Evolutionary conservation across 2,329 filamentous ascomycete genomes (phyloP).

Genomic region (Blumeria hordei): DNA sequence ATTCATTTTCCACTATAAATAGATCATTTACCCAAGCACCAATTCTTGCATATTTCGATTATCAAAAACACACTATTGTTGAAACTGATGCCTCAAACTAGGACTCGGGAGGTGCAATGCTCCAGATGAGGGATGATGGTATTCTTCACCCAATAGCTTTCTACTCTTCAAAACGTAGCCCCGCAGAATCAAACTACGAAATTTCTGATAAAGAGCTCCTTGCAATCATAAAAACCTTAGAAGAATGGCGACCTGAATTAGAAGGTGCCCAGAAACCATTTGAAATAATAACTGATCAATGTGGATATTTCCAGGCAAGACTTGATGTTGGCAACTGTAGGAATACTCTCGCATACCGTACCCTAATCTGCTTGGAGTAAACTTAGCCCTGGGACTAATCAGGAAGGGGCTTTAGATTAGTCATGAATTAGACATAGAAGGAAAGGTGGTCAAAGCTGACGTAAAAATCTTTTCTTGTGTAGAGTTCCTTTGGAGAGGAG

Average conservation of each 20-base stretch:
- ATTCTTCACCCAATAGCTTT: neutral
- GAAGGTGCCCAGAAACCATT: neutral
- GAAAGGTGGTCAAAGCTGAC: too few relatives aligned
- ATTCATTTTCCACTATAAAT: neutral
- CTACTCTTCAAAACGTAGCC: neutral
- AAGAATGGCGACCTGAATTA: neutral
- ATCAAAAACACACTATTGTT: neutral
- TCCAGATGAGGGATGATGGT: neutral
- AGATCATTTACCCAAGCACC: neutral
- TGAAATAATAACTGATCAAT: neutral
- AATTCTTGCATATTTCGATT: neutral
- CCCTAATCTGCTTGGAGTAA: too few relatives aligned
- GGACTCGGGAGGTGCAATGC: neutral
- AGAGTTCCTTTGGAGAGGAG: too few relatives aligned
- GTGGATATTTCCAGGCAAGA: too few relatives aligned
- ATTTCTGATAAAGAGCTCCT: neutral
- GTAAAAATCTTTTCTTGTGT: too few relatives aligned
- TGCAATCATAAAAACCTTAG: neutral
- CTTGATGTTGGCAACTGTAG: too few relatives aligned
- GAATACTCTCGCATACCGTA: too few relatives aligned
- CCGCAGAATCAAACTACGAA: neutral
- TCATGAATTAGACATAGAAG: too few relatives aligned
- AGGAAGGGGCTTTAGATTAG: too few relatives aligned
- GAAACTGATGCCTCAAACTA: constrained; percentile 1
- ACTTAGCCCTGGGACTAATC: too few relatives aligned